These are phyloP conservation scores for Boletus rubroflammeus DNA, from an alignment of 768 basidiomycete genomes.

Conservation along the genomic window DNA sequence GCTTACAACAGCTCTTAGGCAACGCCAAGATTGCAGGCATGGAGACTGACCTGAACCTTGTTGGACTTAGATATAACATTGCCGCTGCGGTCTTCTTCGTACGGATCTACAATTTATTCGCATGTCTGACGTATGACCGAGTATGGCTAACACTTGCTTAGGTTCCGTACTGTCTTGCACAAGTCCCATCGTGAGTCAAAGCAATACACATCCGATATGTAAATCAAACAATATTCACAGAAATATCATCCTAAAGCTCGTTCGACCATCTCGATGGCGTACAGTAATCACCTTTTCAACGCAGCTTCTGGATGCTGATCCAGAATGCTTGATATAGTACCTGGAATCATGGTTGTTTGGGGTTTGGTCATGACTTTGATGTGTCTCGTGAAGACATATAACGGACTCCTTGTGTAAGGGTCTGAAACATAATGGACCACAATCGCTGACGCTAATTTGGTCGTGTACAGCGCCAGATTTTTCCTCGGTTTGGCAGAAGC, in stretches of 20 bases:
- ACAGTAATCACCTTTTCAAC: background rate
- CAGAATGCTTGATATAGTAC: conserved; percentile 29
- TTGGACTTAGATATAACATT: conserved; percentile 36
- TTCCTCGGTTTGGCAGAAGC: conserved; percentile 47
- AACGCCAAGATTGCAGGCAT: conserved; percentile 47
- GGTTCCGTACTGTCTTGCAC: conserved; percentile 36
- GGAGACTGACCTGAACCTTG: conserved; percentile 35
- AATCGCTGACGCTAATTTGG: conserved; percentile 1
- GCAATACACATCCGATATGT: background rate
- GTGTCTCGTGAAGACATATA: conserved; percentile 35
- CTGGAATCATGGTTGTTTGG: conserved; percentile 37
- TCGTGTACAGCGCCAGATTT: conserved; percentile 30
- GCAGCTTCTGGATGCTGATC: conserved; percentile 1
- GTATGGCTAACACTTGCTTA: conserved; percentile 6
- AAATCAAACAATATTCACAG: conserved; percentile 13
- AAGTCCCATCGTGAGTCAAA: conserved; percentile 37
- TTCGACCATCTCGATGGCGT: conserved; percentile 35
- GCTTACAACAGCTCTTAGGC: conserved; percentile 24
- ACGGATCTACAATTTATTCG: background rate
- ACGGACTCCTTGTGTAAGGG: conserved; percentile 29
- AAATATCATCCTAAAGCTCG: conserved; percentile 36
- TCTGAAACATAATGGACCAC: background rate
- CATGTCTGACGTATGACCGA: background rate
- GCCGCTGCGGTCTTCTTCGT: conserved; percentile 40
- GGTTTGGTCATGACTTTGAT: conserved; percentile 35